phyloP scores from a whole-genome alignment of 1,284 basidiomycete genomes.

The Cerrena zonata region DNA sequence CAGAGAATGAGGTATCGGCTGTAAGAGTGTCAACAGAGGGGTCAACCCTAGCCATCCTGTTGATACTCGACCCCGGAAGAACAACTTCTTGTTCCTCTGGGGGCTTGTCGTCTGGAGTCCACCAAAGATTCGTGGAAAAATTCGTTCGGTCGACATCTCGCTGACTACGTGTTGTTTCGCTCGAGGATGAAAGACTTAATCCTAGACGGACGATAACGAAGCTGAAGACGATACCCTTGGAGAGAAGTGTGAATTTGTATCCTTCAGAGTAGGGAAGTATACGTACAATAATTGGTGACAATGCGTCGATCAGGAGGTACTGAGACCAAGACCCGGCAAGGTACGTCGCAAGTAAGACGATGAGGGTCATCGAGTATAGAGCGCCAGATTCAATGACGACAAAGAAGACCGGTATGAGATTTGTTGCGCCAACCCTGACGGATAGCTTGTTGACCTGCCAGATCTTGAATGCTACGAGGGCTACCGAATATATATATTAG shows the following conservation, averaged over 20 bases:
- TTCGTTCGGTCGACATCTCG: neutral
- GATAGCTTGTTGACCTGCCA: constrained; percentile 29
- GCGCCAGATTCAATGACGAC: constrained; percentile 39
- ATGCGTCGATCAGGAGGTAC: constrained; percentile 36
- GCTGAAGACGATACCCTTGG: constrained; percentile 1
- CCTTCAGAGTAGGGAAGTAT: neutral
- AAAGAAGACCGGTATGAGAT: constrained; percentile 27
- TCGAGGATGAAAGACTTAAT: neutral
- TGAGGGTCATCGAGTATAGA: constrained; percentile 33
- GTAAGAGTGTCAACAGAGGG: too few relatives aligned
- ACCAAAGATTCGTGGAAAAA: neutral
- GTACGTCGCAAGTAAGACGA: constrained; percentile 31
- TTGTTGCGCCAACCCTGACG: constrained; percentile 12
- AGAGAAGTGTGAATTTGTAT: neutral
- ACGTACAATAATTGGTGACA: constrained; percentile 12
- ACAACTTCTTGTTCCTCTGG: neutral
- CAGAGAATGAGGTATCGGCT: too few relatives aligned
- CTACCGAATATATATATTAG: constrained; percentile 13
- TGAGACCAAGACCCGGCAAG: constrained; percentile 31
- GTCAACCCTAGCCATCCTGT: too few relatives aligned
- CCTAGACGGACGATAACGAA: constrained; percentile 1
- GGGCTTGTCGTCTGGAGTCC: neutral
- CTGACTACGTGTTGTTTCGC: neutral
- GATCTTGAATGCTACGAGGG: constrained; percentile 32
- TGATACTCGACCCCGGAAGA: neutral